Conservation (phyloP, 495 filamentous ascomycete genomes). For the Cenococcum geophilum region DNA sequence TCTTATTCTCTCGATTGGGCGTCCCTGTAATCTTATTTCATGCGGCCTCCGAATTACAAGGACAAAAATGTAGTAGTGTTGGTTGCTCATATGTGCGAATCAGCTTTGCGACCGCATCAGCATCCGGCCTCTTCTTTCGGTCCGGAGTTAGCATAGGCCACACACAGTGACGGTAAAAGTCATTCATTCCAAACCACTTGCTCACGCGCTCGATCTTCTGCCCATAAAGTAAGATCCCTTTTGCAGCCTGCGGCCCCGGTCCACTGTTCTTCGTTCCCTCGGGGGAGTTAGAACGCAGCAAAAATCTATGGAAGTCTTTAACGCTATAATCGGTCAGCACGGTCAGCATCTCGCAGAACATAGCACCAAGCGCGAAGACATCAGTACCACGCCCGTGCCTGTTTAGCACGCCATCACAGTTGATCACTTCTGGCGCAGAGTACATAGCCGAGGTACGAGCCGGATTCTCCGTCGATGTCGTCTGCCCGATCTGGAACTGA, state of each 20-base stretch:
- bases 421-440: neutral
- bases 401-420: neutral
- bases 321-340: neutral
- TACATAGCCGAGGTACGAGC: constrained; percentile 5
- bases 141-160: too few species aligned
- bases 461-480: constrained; percentile 2
- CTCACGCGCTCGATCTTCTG: neutral
- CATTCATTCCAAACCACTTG: neutral
- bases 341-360: constrained; percentile 7
- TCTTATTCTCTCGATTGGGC: too few species aligned
- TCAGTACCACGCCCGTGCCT: neutral
- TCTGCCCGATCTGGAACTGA: neutral
- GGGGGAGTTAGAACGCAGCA: neutral
- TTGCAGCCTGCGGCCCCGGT: neutral
- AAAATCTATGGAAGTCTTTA: neutral
- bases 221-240: neutral
- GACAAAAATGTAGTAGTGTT: too few species aligned
- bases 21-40: too few species aligned
- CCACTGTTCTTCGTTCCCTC: neutral
- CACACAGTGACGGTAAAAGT: too few species aligned
- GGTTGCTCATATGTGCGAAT: too few species aligned
- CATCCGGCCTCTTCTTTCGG: too few species aligned
- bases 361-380: neutral
- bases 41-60: too few species aligned
- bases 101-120: too few species aligned